Percentiles rank a stretch among this genome's conserved stretches.
phyloP scores from a whole-genome alignment of 164 flowering plant species.

The Piper betle region DNA sequence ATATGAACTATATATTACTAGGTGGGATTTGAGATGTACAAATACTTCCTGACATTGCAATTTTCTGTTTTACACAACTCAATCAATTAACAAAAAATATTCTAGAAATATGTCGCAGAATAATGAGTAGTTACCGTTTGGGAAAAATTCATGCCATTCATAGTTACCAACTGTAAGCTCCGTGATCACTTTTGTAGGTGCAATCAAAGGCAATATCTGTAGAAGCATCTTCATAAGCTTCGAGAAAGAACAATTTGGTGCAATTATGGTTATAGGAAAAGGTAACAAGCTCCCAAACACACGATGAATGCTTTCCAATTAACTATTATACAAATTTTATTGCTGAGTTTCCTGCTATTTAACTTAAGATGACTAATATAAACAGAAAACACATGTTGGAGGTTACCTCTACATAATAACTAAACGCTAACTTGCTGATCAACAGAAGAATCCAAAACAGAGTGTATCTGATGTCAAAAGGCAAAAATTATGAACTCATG shows the following conservation, averaged over 20 bases:
- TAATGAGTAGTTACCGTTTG: slow-evolving; percentile 40
- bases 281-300: neutral
- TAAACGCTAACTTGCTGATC: slow-evolving; percentile 88
- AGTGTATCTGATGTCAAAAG: slow-evolving; percentile 48
- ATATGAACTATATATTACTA: too few relatives aligned
- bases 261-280: neutral
- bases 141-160: slow-evolving; percentile 96
- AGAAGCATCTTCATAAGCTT: slow-evolving; percentile 1
- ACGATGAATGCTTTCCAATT: neutral
- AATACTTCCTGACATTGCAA: too few relatives aligned
- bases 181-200: slow-evolving; percentile 70
- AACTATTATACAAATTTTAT: too few relatives aligned
- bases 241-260: neutral
- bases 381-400: neutral
- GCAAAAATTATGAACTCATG: slow-evolving; percentile 1
- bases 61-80: too few relatives aligned
- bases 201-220: slow-evolving; percentile 69
- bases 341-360: neutral
- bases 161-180: slow-evolving; percentile 34
- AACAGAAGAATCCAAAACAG: slow-evolving; percentile 80
- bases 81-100: too few relatives aligned
- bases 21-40: too few relatives aligned
- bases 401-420: slow-evolving; percentile 93
- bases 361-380: neutral
- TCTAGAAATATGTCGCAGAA: neutral